phyloP scores from a whole-genome alignment of 2,329 filamentous ascomycete species.

The Teratosphaeriaceae sp. region DNA sequence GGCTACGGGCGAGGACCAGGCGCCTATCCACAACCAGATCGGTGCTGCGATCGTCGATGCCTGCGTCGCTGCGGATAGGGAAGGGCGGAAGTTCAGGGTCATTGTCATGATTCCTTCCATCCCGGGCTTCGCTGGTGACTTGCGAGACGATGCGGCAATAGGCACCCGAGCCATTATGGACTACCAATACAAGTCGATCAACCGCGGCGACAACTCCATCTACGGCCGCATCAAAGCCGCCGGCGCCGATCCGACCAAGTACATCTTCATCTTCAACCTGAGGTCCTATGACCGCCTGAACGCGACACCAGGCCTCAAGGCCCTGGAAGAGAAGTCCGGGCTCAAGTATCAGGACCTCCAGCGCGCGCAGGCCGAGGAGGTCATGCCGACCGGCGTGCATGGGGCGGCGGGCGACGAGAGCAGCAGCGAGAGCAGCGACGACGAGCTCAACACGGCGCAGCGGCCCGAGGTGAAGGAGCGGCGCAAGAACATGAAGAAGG shows the following conservation, averaged over 20 bases:
- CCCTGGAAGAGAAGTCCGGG: slow-evolving; percentile 73
- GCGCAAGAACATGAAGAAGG: slow-evolving; percentile 10
- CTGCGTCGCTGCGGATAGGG: slow-evolving; percentile 71
- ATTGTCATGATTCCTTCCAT: slow-evolving; percentile 88
- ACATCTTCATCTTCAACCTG: slow-evolving; percentile 93
- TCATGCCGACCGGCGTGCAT: slow-evolving; percentile 71
- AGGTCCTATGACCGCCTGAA: slow-evolving; percentile 90
- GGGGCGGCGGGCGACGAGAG: slow-evolving; percentile 43
- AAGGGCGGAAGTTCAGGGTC: slow-evolving; percentile 80
- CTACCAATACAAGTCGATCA: slow-evolving; percentile 96
- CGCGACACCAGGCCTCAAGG: slow-evolving; percentile 64
- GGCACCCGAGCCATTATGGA: slow-evolving; percentile 96
- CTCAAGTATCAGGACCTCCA: slow-evolving; percentile 83
- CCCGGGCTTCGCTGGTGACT: slow-evolving; percentile 88
- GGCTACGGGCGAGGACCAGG: slow-evolving; percentile 81
- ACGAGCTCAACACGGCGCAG: too few relatives aligned
- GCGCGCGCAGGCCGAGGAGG: slow-evolving; percentile 78
- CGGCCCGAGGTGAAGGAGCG: slow-evolving; percentile 5
- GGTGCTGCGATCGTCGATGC: slow-evolving; percentile 88
- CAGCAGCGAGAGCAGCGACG: too few relatives aligned
- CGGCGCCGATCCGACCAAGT: slow-evolving; percentile 69
- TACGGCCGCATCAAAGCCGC: slow-evolving; percentile 67
- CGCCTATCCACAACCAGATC: slow-evolving; percentile 80
- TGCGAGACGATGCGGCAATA: slow-evolving; percentile 72
- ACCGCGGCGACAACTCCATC: slow-evolving; percentile 85